These are phyloP conservation scores for Parietaria judaica DNA, from an alignment of 306 rosid species.

Conservation along the genomic window DNA sequence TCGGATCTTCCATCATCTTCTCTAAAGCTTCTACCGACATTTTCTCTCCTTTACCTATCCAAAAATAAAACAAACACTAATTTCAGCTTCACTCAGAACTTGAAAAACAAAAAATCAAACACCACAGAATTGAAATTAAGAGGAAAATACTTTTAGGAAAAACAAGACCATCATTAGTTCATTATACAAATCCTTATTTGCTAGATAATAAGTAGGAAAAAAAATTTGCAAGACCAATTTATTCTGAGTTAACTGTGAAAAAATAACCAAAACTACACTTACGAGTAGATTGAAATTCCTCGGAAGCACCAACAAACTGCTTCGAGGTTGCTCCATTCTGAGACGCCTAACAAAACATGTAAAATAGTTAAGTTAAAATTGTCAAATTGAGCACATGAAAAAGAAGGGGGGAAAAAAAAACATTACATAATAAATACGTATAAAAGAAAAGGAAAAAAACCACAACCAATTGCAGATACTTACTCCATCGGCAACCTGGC, in stretches of 20 bases:
- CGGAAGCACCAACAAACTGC: constrained; percentile 35
- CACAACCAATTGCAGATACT: constrained; percentile 24
- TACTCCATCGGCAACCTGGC: constrained; percentile 39
- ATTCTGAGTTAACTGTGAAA: not conserved
- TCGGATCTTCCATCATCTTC: constrained; percentile 99
- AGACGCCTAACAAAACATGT: constrained; percentile 41
- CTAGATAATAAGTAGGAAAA: no score
- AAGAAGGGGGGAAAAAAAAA: no score
- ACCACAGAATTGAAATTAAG: no score
- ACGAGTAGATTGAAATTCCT: constrained; percentile 55
- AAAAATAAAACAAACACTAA: constrained; percentile 9
- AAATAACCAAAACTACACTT: constrained; percentile 18
- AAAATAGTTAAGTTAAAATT: not conserved
- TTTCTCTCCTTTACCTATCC: constrained; percentile 46
- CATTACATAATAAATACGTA: no score
- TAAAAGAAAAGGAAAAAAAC: not conserved
- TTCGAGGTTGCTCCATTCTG: constrained; percentile 70
- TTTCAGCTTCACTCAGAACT: not conserved
- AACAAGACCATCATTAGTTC: no score
- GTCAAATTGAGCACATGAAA: not conserved
- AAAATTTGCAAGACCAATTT: not conserved
- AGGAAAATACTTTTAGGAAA: not conserved
- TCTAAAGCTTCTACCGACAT: constrained; percentile 93
- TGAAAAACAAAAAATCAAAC: not conserved
- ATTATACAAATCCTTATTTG: not conserved